Evolutionary conservation across 495 filamentous ascomycete genomes (phyloP).

Genomic region (Ascobolus immersus): DNA sequence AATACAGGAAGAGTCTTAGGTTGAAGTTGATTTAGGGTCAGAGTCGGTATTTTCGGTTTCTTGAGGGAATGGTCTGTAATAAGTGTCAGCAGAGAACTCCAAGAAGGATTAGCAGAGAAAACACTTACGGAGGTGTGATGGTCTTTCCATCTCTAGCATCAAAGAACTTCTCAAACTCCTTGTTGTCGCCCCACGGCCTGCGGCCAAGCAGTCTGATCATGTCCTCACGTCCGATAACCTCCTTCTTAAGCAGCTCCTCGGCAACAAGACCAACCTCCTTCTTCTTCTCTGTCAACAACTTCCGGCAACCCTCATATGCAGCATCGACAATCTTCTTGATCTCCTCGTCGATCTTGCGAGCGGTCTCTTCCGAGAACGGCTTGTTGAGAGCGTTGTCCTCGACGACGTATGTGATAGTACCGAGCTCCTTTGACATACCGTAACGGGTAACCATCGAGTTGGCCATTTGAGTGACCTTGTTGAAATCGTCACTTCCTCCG

Average conservation of each 20-base stretch:
- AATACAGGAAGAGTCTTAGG: too few relatives aligned
- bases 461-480: slow-evolving; percentile 90
- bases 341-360: slow-evolving; percentile 68
- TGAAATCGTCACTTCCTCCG: slow-evolving; percentile 89
- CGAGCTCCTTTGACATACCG: slow-evolving; percentile 87
- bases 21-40: too few relatives aligned
- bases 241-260: slow-evolving; percentile 77
- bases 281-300: slow-evolving; percentile 63
- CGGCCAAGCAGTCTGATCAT: slow-evolving; percentile 67
- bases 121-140: slow-evolving; percentile 14
- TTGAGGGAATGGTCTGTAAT: neutral
- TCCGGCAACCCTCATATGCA: slow-evolving; percentile 71
- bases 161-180: slow-evolving; percentile 88
- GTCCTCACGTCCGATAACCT: slow-evolving; percentile 73
- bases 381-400: slow-evolving; percentile 53
- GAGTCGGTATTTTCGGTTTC: too few relatives aligned
- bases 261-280: slow-evolving; percentile 67
- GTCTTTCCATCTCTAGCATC: slow-evolving; percentile 19
- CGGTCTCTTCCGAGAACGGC: slow-evolving; percentile 85
- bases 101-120: neutral
- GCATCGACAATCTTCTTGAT: slow-evolving; percentile 72
- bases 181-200: slow-evolving; percentile 53
- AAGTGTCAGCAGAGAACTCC: too few relatives aligned
- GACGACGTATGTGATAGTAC: slow-evolving; percentile 63
- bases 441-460: slow-evolving; percentile 93